Base-by-base conservation (phyloP, 176 grass and related monocot genomes). In the Rhipidocladum racemiflorum region DNA sequence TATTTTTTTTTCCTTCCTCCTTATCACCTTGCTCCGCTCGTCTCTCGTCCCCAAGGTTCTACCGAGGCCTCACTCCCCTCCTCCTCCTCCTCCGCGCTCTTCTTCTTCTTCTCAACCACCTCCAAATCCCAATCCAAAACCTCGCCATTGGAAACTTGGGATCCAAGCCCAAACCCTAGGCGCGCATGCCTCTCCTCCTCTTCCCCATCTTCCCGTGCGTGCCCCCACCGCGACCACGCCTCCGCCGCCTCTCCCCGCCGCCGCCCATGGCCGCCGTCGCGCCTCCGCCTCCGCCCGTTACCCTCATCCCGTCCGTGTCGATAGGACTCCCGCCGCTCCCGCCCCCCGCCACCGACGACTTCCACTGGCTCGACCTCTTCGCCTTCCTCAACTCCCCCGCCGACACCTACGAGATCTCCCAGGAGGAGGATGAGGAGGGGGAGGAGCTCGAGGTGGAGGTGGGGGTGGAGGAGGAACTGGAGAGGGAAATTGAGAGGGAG, bases 321-420 rank as follows among this genome's bases (percentile, higher is more conserved):
- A 51, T 75, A 0, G 61, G 46, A 1, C 17, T 74, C 13, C 72
- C 72, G 6, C 35, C 77, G 35, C 78, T 64, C 46, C 72, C 88
- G 38, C 77, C 83, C 5, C 83, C 72, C 12, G 46, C 72, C 38
- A 59, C 71, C 12, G 88, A 81, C 77, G 88, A 63, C 28, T 85
- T 90, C 72, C 56, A 86, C 46, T 90, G 88, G 88, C 88, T 90
- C 57, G 88, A 90, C 88, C 88, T 90, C 59, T 90, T 90, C 83
- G 78, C 88, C 28, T 85, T 86, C 65, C 83, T 90, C 72, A 72
- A 82, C 28, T 86, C 88, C 72, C 83, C 88, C 48, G 83, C 77
- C 27, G 88, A 86, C 57, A 72, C 87, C 71, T 76, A 89, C 61
- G 77, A 81, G 88, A 78, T 72, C 79, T 57, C 35, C 3, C n/a